A percentile compares a stretch with the other conserved stretches of the same genome.
Evolutionary conservation across 495 filamentous ascomycete genomes (phyloP).

Genomic region (Tuber borchii): DNA sequence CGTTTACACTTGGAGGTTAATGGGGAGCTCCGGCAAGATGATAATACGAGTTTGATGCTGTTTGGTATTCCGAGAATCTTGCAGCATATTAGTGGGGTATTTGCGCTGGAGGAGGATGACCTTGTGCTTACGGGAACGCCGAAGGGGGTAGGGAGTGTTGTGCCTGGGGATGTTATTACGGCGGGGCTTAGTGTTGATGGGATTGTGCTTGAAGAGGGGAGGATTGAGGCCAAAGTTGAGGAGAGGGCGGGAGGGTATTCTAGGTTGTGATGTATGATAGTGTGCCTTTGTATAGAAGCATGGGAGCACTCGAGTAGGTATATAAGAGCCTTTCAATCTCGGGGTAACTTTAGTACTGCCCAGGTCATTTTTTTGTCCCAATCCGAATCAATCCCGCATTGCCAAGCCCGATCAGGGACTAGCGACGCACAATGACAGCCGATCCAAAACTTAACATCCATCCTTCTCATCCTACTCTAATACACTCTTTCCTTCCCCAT

Average conservation of each 20-base stretch:
- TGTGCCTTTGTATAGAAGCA: neutral
- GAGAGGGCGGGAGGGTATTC: constrained; percentile 54
- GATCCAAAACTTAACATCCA: neutral
- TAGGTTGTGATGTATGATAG: neutral
- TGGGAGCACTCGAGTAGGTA: neutral
- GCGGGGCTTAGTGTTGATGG: constrained; percentile 76
- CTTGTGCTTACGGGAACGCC: constrained; percentile 91
- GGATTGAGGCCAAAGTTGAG: constrained; percentile 74
- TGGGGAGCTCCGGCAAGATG: constrained; percentile 64
- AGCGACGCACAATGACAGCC: neutral
- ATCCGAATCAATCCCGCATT: neutral
- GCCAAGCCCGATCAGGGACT: neutral
- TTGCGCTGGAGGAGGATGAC: constrained; percentile 87
- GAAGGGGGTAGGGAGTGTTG: constrained; percentile 85
- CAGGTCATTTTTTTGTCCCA: neutral
- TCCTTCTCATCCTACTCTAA: neutral
- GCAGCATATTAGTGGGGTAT: constrained; percentile 86
- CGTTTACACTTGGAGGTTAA: constrained; percentile 80
- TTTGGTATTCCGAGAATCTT: constrained; percentile 80
- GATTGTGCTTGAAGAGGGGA: constrained; percentile 76
- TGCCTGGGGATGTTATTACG: constrained; percentile 79
- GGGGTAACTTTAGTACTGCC: neutral
- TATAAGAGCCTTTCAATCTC: neutral
- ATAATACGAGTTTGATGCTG: constrained; percentile 84
- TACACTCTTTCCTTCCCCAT: neutral